Percentiles rank a stretch among this genome's conserved stretches.
phyloP scores from a whole-genome alignment of 2,329 filamentous ascomycete species.

The Dothistroma pini region DNA sequence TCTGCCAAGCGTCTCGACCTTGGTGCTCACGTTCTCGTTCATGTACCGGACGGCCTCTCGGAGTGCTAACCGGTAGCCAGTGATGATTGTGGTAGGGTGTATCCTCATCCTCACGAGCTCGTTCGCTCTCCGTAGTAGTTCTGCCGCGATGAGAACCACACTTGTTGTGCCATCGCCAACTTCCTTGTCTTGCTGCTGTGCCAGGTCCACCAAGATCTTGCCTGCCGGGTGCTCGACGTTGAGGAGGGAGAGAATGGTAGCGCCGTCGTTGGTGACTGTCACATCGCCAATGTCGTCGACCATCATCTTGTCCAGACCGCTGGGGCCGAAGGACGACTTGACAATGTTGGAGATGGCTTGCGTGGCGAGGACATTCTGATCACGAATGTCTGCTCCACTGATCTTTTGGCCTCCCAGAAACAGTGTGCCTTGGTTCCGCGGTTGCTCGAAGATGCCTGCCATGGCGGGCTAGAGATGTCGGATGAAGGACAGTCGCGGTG shows the following conservation, averaged over 20 bases:
- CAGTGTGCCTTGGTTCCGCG: constrained; percentile 85
- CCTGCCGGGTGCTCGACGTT: constrained; percentile 97
- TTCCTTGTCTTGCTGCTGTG: constrained; percentile 98
- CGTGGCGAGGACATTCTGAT: constrained; percentile 95
- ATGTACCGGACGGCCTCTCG: constrained; percentile 98
- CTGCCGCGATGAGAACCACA: constrained; percentile 93
- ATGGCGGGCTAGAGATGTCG: constrained; percentile 48
- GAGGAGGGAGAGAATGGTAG: constrained; percentile 89
- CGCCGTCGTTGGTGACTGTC: constrained; percentile 97
- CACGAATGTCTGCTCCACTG: constrained; percentile 90
- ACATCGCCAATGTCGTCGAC: constrained; percentile 99
- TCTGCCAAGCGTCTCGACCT: constrained; percentile 84
- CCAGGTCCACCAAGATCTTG: constrained; percentile 96
- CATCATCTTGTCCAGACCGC: constrained; percentile 99
- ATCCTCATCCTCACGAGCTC: constrained; percentile 99
- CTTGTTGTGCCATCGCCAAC: constrained; percentile 98
- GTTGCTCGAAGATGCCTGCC: constrained; percentile 95
- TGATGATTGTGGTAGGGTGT: constrained; percentile 99
- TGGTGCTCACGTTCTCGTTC: constrained; percentile 96
- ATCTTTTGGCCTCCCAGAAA: constrained; percentile 98
- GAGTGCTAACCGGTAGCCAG: constrained; percentile 90
- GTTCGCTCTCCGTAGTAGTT: constrained; percentile 89
- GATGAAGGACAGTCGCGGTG: not conserved
- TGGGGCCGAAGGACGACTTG: constrained; percentile 97
- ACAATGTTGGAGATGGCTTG: constrained; percentile 98